phyloP scores from a whole-genome alignment of 179 eudicot genomes.

The Beta macrorhiza region DNA sequence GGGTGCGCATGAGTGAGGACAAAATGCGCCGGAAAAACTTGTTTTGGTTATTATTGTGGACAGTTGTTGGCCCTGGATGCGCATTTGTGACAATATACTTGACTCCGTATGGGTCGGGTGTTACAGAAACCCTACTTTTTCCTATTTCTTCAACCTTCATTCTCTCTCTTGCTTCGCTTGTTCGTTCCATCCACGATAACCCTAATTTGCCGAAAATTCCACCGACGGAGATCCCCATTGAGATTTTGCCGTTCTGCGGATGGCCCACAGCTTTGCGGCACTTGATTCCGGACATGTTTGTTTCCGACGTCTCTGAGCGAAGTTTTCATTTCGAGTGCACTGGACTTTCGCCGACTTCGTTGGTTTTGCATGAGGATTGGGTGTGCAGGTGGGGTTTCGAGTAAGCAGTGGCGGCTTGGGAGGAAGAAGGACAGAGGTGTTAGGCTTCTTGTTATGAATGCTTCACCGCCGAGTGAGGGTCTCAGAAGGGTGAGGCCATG shows the following conservation, averaged over 20 bases:
- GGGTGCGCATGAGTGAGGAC: no score
- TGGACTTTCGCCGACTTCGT: conserved; percentile 31
- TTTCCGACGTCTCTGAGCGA: conserved; percentile 63
- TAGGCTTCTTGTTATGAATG: conserved; percentile 46
- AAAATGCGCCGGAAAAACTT: no score
- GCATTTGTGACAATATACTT: no score
- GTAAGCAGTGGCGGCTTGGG: conserved; percentile 49
- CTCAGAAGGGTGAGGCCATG: no score
- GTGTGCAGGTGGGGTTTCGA: conserved; percentile 41
- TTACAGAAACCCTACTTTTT: conserved; percentile 31
- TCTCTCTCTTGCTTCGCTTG: conserved; percentile 41
- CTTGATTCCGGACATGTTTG: conserved; percentile 13
- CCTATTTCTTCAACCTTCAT: conserved; percentile 24
- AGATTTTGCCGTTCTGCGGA: conserved; percentile 26
- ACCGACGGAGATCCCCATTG: conserved; percentile 45
- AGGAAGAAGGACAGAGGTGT: conserved; percentile 27
- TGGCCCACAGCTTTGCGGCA: conserved; percentile 31
- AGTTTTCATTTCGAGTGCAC: conserved; percentile 50
- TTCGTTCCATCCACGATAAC: conserved; percentile 38
- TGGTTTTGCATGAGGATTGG: conserved; percentile 43
- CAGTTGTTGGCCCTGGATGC: no score
- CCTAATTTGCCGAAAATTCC: conserved; percentile 32
- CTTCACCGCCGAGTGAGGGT: conserved; percentile 43
- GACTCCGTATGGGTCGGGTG: no score
- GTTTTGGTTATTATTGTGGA: no score